Evolutionary conservation across 2,329 filamentous ascomycete genomes (phyloP).

Genomic region (Phaeosphaeria sp.): DNA sequence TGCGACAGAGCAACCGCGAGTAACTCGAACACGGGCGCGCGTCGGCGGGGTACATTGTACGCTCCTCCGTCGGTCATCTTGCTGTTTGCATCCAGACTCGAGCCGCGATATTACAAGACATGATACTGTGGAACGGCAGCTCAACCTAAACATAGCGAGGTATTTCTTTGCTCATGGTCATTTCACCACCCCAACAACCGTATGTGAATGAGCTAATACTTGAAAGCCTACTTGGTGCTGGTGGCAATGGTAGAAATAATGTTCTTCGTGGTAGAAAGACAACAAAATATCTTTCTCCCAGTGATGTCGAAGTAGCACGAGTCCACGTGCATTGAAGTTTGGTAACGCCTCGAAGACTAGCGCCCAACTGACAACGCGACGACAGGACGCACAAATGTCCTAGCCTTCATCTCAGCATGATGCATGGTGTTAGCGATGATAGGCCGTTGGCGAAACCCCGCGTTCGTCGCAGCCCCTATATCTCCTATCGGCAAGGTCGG

Average conservation of each 20-base stretch:
- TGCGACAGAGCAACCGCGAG: conserved; percentile 4
- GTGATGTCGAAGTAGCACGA: too few species aligned
- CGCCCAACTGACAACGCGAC: not conserved
- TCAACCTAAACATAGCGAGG: too few species aligned
- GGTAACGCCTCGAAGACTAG: not conserved
- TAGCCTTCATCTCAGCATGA: not conserved
- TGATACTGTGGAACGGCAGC: not conserved
- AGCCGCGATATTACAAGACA: not conserved
- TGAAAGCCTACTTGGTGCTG: too few species aligned
- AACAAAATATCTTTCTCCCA: too few species aligned
- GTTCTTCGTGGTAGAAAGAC: too few species aligned
- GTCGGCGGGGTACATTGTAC: not conserved
- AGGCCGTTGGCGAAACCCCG: not conserved
- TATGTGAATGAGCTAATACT: too few species aligned
- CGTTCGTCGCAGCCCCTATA: not conserved
- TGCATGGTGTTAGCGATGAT: not conserved
- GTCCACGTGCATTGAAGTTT: not conserved
- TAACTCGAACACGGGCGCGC: not conserved
- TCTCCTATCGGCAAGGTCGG: not conserved
- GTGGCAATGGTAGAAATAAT: too few species aligned
- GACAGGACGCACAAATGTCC: not conserved
- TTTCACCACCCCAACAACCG: too few species aligned
- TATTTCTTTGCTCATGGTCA: too few species aligned
- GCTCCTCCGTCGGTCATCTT: not conserved
- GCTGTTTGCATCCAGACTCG: not conserved